These are phyloP conservation scores for Mycena crocata DNA, from an alignment of 768 basidiomycete species.

Conservation along the genomic window DNA sequence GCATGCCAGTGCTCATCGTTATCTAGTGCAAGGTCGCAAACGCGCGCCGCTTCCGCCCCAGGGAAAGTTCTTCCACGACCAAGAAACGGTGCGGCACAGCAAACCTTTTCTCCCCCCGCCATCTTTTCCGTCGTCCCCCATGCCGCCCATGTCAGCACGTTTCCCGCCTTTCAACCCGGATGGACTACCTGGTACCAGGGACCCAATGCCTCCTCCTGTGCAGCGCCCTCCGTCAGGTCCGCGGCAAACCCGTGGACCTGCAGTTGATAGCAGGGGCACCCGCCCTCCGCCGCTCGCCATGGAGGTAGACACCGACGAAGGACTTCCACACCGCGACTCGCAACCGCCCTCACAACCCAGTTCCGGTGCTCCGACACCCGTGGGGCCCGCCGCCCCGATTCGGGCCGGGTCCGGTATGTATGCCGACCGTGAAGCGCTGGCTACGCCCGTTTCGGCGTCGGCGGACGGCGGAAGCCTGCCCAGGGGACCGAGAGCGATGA, in stretches of 20 bases:
- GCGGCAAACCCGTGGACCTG: conserved; percentile 1
- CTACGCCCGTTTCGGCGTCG: conserved; percentile 8
- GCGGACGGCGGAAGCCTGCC: conserved; percentile 17
- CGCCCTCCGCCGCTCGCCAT: conserved; percentile 2
- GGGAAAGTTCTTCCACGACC: conserved; percentile 4
- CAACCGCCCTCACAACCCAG: background rate
- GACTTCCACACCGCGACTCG: background rate
- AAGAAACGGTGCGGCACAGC: conserved; percentile 1
- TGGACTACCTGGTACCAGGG: conserved; percentile 7
- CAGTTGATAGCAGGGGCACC: background rate
- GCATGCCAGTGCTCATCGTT: background rate
- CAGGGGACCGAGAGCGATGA: conserved; percentile 32
- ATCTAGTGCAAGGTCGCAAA: conserved; percentile 11
- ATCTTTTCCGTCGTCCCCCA: conserved; percentile 3
- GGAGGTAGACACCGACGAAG: conserved; percentile 14
- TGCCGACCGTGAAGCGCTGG: conserved; percentile 20
- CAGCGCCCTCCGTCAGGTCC: conserved; percentile 19
- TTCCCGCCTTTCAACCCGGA: conserved; percentile 9
- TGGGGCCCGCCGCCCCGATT: conserved; percentile 11
- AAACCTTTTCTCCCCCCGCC: background rate
- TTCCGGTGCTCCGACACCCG: background rate
- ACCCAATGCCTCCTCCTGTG: conserved; percentile 20
- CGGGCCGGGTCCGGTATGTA: conserved; percentile 31
- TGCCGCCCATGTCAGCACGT: conserved; percentile 15
- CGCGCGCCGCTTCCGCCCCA: conserved; percentile 30